These are phyloP conservation scores for Apiospora kogelbergensis DNA, from an alignment of 2,329 filamentous ascomycete genomes.

Conservation along the genomic window DNA sequence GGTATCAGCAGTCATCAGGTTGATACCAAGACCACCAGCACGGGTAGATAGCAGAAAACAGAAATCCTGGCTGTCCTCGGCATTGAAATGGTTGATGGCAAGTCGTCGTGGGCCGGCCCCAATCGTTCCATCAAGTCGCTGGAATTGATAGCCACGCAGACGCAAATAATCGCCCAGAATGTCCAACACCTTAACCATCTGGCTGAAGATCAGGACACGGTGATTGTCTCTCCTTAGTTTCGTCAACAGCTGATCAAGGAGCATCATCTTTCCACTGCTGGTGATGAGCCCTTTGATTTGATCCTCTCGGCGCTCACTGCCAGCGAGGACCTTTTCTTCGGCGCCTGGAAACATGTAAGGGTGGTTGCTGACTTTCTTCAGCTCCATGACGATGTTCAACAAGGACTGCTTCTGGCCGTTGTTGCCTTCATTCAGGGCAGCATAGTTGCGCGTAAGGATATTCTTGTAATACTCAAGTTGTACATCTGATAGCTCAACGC, in stretches of 20 bases:
- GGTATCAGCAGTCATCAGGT: constrained; percentile 97
- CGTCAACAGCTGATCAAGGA: constrained; percentile 89
- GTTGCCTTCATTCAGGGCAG: constrained; percentile 85
- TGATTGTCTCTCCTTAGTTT: constrained; percentile 94
- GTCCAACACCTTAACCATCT: constrained; percentile 99
- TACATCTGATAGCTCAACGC: constrained; percentile 93
- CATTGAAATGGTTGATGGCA: constrained; percentile 96
- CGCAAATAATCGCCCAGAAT: constrained; percentile 93
- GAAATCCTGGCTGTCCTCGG: constrained; percentile 93
- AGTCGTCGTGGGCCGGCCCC: constrained; percentile 82
- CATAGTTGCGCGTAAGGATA: constrained; percentile 94
- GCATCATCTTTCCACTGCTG: constrained; percentile 99
- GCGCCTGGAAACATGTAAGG: constrained; percentile 97
- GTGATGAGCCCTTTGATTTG: constrained; percentile 90
- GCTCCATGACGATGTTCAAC: constrained; percentile 98
- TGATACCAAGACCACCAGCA: constrained; percentile 97
- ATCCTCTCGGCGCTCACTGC: constrained; percentile 81
- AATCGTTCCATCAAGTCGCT: constrained; percentile 93
- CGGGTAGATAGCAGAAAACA: constrained; percentile 94
- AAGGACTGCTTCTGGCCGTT: constrained; percentile 92
- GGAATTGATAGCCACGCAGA: constrained; percentile 90
- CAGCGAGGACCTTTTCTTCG: constrained; percentile 83
- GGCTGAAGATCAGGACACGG: constrained; percentile 95
- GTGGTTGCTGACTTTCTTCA: constrained; percentile 99
- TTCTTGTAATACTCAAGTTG: constrained; percentile 99